Evolutionary conservation across 345 rosid species (phyloP), one percentile per base, ranked within the genome.

Genomic region (Linum usitatissimum): DNA sequence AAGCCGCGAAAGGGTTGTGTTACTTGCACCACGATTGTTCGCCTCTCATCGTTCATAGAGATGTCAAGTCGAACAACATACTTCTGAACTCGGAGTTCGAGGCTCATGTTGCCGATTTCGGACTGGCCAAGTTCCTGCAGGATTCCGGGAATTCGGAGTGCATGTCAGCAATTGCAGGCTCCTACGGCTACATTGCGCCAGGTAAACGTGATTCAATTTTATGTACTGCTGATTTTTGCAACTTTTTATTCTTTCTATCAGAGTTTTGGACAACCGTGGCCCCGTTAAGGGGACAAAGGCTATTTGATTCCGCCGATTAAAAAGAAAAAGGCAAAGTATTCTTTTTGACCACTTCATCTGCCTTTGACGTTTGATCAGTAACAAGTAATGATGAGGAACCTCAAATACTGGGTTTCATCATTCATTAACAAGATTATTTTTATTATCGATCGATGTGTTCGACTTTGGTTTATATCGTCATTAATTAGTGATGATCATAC

Each of bases 111-210:
- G 93, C 93, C 0, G 89, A 86, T 58, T 86, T 86, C 6, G 93
- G 93, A 9, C 78, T 86, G 1, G 89, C 93, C 49, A 86, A 86
- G 64, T 86, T 86, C 80, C 53, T 86, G 61, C 61, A 61, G 9
- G 83, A 82, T 18, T 72, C 81, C 0, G 89, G 84, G 5, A 75
- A 77, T 6, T 80, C 89, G 6, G 80, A 84, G 72, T 83, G 89
- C 66, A 86, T 86, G 93, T 86, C 93, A 0, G 89, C 84, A 6
- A 79, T 86, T 20, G 89, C 93, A 0, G 87, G 93, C 2, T 82
- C 87, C 63, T 86, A 86, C 56, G 93, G 93, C 71, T 84, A 86
- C 73, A 86, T 86, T 56, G 87, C 93, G 58, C 93, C 93, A 18
- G 87, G 89, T 86, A 77, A 5, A 23, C 2, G 28, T 23, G 28